Evolutionary conservation across 2,329 filamentous ascomycete species (phyloP).

Genomic region (Boeremia exigua): DNA sequence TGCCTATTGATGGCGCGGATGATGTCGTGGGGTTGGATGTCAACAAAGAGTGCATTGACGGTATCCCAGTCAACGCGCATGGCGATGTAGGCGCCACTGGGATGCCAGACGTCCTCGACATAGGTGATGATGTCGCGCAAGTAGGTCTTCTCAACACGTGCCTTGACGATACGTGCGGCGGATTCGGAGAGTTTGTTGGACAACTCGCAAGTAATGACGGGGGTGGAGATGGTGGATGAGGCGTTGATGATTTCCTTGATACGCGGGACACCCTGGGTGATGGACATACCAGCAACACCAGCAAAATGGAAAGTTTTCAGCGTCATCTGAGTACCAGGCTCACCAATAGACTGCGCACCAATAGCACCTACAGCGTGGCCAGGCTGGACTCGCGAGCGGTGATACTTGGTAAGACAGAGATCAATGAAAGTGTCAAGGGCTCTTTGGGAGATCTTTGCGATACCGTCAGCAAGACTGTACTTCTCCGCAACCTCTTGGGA

Average conservation of each 20-base stretch:
- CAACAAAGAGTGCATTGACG: slow-evolving; percentile 80
- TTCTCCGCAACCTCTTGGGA: slow-evolving; percentile 45
- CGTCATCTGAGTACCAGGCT: slow-evolving; percentile 98
- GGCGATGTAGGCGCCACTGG: slow-evolving; percentile 74
- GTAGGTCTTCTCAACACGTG: slow-evolving; percentile 92
- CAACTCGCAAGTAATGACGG: slow-evolving; percentile 87
- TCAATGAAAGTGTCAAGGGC: slow-evolving; percentile 79
- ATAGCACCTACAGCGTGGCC: slow-evolving; percentile 96
- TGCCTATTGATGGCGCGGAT: slow-evolving; percentile 76
- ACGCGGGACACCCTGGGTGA: slow-evolving; percentile 97
- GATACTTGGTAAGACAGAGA: slow-evolving; percentile 87
- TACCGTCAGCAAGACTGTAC: slow-evolving; percentile 63
- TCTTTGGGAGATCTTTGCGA: slow-evolving; percentile 79
- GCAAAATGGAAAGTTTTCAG: slow-evolving; percentile 99
- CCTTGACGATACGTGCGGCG: slow-evolving; percentile 89
- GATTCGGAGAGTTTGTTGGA: slow-evolving; percentile 76
- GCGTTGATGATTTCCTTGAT: slow-evolving; percentile 99
- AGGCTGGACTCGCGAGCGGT: slow-evolving; percentile 88
- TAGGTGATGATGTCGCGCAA: slow-evolving; percentile 80
- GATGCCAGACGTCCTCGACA: slow-evolving; percentile 89
- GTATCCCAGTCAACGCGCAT: slow-evolving; percentile 82
- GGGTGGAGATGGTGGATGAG: slow-evolving; percentile 90
- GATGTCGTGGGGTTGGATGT: slow-evolving; percentile 77
- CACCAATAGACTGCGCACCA: slow-evolving; percentile 96
- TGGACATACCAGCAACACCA: slow-evolving; percentile 99